phyloP scores from a whole-genome alignment of 2,329 filamentous ascomycete genomes.

The Pezicula rhizophila region DNA sequence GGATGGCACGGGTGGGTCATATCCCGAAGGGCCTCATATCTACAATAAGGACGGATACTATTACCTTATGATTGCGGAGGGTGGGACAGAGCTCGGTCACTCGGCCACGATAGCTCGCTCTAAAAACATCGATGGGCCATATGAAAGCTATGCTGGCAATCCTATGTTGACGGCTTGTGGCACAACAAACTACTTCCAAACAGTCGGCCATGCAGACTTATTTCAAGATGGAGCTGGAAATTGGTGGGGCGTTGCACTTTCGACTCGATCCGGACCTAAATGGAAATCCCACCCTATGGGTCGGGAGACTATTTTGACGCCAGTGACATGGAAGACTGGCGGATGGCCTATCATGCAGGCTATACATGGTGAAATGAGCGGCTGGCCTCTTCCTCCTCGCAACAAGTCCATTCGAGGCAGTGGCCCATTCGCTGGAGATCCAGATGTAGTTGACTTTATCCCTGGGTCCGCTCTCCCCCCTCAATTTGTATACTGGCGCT shows the following conservation, averaged over 20 bases:
- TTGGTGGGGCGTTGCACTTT: conserved; percentile 47
- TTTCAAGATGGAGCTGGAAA: conserved; percentile 44
- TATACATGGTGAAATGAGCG: too few species aligned
- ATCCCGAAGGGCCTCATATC: conserved; percentile 48
- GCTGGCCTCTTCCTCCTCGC: too few species aligned
- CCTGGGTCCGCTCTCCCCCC: too few species aligned
- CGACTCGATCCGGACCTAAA: conserved; percentile 37
- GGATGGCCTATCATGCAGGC: too few species aligned
- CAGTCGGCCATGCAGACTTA: conserved; percentile 50
- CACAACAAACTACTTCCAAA: conserved; percentile 39
- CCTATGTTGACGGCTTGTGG: conserved; percentile 34
- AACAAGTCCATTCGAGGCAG: too few species aligned
- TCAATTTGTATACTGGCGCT: too few species aligned
- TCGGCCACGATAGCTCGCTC: conserved; percentile 48
- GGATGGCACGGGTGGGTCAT: neutral
- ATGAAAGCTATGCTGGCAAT: conserved; percentile 40
- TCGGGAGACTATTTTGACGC: too few species aligned
- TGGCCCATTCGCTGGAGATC: too few species aligned
- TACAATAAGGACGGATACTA: conserved; percentile 54
- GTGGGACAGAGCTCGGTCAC: conserved; percentile 54
- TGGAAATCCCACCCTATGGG: too few species aligned
- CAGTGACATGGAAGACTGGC: too few species aligned
- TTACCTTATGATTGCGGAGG: conserved; percentile 53
- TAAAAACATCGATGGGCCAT: conserved; percentile 51
- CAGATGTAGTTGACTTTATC: too few species aligned